Evolutionary conservation across 2,329 filamentous ascomycete species (phyloP).

Genomic region (Aspergillus fumigatiaffinis): DNA sequence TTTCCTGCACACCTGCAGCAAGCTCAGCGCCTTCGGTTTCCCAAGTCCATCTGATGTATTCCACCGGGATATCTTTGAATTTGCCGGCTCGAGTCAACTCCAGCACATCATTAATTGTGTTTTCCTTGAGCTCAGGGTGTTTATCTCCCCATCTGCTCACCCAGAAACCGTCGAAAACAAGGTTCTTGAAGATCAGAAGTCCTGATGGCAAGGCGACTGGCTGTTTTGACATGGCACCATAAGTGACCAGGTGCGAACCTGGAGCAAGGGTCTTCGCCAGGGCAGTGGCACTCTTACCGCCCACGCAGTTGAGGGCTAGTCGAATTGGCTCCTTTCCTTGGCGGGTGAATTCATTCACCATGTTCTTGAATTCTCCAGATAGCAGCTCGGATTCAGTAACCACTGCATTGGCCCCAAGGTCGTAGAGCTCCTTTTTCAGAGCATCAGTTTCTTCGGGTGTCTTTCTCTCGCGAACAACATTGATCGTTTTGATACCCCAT

Average conservation of each 20-base stretch:
- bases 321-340: constrained; percentile 68
- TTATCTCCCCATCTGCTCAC: constrained; percentile 81
- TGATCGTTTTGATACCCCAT: constrained; percentile 90
- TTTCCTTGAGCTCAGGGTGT: constrained; percentile 68
- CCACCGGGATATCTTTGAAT: constrained; percentile 80
- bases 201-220: constrained; percentile 77
- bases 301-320: constrained; percentile 88
- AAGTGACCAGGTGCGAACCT: constrained; percentile 77
- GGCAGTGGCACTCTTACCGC: constrained; percentile 75
- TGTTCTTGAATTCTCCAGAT: constrained; percentile 42
- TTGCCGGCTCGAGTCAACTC: constrained; percentile 68
- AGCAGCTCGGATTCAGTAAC: constrained; percentile 59
- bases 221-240: constrained; percentile 91
- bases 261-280: constrained; percentile 70
- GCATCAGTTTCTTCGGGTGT: constrained; percentile 61
- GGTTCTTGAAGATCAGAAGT: constrained; percentile 87
- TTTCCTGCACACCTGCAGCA: constrained; percentile 72
- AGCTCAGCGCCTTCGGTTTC: constrained; percentile 69
- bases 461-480: constrained; percentile 73
- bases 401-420: constrained; percentile 60
- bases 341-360: constrained; percentile 65
- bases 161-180: constrained; percentile 92
- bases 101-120: constrained; percentile 81
- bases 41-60: constrained; percentile 78
- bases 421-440: constrained; percentile 57